Evolutionary conservation across 2,329 filamentous ascomycete species (phyloP).

Genomic region (Diaporthe helianthi): DNA sequence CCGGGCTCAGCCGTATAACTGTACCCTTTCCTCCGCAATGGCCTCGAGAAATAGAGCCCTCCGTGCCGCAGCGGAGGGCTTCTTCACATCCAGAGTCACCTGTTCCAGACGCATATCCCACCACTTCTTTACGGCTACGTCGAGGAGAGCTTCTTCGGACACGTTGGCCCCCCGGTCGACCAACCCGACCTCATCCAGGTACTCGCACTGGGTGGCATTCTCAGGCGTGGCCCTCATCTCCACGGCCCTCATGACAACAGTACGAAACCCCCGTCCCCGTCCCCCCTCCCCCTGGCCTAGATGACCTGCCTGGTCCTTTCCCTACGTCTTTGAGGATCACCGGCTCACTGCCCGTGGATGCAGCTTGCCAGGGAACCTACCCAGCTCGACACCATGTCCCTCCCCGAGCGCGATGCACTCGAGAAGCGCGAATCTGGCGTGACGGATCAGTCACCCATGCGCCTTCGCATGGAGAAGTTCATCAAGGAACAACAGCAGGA

Average conservation of each 20-base stretch:
- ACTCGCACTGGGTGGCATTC: slow-evolving; percentile 45
- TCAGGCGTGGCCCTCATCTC: slow-evolving; percentile 57
- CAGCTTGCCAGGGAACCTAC: slow-evolving; percentile 52
- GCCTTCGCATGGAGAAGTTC: slow-evolving; percentile 94
- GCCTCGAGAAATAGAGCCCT: slow-evolving; percentile 33
- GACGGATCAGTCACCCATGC: slow-evolving; percentile 86
- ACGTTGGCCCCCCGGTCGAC: slow-evolving; percentile 34
- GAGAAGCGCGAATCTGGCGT: slow-evolving; percentile 81
- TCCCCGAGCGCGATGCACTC: slow-evolving; percentile 85
- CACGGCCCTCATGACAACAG: slow-evolving; percentile 66
- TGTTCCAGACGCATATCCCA: slow-evolving; percentile 21
- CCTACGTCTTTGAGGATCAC: not conserved
- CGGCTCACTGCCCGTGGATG: slow-evolving; percentile 13
- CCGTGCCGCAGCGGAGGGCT: slow-evolving; percentile 32
- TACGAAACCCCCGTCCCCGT: too few species aligned
- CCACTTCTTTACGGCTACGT: slow-evolving; percentile 26
- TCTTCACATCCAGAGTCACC: slow-evolving; percentile 21
- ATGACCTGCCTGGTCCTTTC: not conserved
- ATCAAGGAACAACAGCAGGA: slow-evolving; percentile 91
- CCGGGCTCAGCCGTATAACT: slow-evolving; percentile 13
- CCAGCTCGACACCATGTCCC: slow-evolving; percentile 68
- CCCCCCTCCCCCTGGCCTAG: too few species aligned
- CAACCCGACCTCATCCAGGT: slow-evolving; percentile 41
- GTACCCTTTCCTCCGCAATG: slow-evolving; percentile 23
- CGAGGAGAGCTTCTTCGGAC: slow-evolving; percentile 26